Evolutionary conservation across 1,284 basidiomycete species (phyloP), one percentile per base, ranked within the genome.

Genomic region (Gomphus bonarii): DNA sequence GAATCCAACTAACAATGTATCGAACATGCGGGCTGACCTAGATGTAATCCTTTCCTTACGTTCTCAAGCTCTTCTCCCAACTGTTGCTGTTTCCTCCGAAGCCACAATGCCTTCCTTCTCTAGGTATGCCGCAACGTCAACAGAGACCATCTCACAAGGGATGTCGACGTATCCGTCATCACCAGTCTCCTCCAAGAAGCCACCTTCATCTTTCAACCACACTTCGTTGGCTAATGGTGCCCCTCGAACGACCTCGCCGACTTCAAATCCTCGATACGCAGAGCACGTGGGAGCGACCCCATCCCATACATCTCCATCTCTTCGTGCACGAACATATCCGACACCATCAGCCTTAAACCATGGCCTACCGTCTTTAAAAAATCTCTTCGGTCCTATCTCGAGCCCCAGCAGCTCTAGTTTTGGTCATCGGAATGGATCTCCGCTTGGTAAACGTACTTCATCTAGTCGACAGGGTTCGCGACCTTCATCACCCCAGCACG

Each of bases 221-320:
- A 50, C 14, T 9, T 50, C 48, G 25, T 0, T n/a, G 5, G 16
- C 18, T n/a, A 10, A 50, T 50, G 31, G 6, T 3, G 16, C 42
- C 25, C 3, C 2, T 40, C 14, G 16, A 43, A 28, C 36, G 38
- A n/a, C 55, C 6, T 31, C 46, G n/a, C 48, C 55, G 18, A 31
- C 22, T 16, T 49, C 55, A 28, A 57, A 57, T 43, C 55, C 55
- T 7, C 47, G 55, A 33, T 57, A 50, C 31, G 55, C 55, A n/a
- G 55, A 57, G 35, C 55, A 57, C 38, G 47, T 57, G 16, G 55
- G 55, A 14, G 55, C 36, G 2, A 49, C 55, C 14, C 55, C 55
- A n/a, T 57, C 55, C 22, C 28, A 40, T 51, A 25, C 47, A 30
- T 30, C 48, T n/a, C 36, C 48, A 3, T 33, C 54, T 48, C 31